These are phyloP conservation scores for Podaxis sp. DNA, from an alignment of 768 basidiomycete species.

Conservation along the genomic window DNA sequence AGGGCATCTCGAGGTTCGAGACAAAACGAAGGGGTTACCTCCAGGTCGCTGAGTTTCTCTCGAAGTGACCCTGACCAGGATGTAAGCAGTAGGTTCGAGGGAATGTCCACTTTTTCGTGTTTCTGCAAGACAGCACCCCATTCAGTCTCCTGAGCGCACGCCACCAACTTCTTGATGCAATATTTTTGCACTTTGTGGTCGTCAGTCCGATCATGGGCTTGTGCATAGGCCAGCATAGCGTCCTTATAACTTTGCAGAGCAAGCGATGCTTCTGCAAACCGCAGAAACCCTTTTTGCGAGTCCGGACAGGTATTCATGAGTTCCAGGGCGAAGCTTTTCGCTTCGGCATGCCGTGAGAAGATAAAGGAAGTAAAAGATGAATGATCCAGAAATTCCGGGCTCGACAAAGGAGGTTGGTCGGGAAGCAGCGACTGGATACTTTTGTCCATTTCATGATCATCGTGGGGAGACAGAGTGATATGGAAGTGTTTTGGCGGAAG, in stretches of 20 bases:
- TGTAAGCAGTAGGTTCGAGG: slow-evolving; percentile 28
- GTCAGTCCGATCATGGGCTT: slow-evolving; percentile 36
- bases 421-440: slow-evolving; percentile 44
- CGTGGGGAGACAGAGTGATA: slow-evolving; percentile 42
- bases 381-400: slow-evolving; percentile 41
- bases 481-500: slow-evolving; percentile 55
- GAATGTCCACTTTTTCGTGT: slow-evolving; percentile 41
- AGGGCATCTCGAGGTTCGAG: slow-evolving; percentile 40
- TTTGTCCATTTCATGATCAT: slow-evolving; percentile 46
- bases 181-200: slow-evolving; percentile 38
- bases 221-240: slow-evolving; percentile 56
- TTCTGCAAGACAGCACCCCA: slow-evolving; percentile 48
- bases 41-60: slow-evolving; percentile 29
- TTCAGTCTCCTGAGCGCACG: slow-evolving; percentile 47
- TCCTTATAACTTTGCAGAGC: slow-evolving; percentile 36
- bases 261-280: slow-evolving; percentile 47
- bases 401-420: slow-evolving; percentile 23
- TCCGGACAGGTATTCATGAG: slow-evolving; percentile 30
- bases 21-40: slow-evolving; percentile 34
- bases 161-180: slow-evolving; percentile 43
- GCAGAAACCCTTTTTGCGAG: slow-evolving; percentile 45
- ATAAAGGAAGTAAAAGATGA: slow-evolving; percentile 42
- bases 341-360: slow-evolving; percentile 32
- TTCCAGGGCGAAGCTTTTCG: slow-evolving; percentile 29
- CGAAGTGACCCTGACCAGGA: slow-evolving; percentile 42